A percentile compares a stretch with the other conserved stretches of the same genome.
Evolutionary conservation across 2,329 filamentous ascomycete genomes (phyloP).

Genomic region (Pseudogymnoascus sp.): DNA sequence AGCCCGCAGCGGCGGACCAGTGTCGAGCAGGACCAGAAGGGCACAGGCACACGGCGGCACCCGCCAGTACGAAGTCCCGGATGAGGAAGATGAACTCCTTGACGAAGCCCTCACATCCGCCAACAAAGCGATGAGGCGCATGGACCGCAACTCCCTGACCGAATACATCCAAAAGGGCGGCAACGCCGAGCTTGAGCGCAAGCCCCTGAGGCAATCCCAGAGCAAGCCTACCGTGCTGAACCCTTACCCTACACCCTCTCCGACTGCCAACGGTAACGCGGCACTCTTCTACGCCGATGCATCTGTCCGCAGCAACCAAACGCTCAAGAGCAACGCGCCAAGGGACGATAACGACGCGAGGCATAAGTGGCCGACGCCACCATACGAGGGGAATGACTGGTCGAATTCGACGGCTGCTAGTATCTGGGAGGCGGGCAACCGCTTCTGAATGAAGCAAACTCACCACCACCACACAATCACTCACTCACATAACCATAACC

Average conservation of each 20-base stretch:
- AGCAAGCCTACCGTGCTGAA: conserved; percentile 57
- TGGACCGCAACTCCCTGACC: conserved; percentile 43
- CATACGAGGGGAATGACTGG: conserved; percentile 95
- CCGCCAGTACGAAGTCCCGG: conserved; percentile 85
- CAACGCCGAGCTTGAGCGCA: conserved; percentile 33
- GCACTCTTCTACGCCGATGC: conserved; percentile 67
- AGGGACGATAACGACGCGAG: conserved; percentile 42
- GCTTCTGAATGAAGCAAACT: conserved; percentile 39
- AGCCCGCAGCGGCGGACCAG: conserved; percentile 50
- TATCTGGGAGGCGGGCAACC: conserved; percentile 67
- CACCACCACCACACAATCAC: not conserved
- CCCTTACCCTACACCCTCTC: conserved; percentile 61
- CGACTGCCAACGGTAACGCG: conserved; percentile 77
- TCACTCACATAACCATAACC: not conserved
- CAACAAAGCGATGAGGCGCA: conserved; percentile 64
- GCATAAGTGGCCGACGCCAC: conserved; percentile 88
- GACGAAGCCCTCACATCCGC: conserved; percentile 82
- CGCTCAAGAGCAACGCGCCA: conserved; percentile 46
- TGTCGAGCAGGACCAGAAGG: conserved; percentile 74
- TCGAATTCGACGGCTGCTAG: conserved; percentile 74
- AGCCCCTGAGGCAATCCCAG: conserved; percentile 54
- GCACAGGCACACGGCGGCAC: conserved; percentile 70
- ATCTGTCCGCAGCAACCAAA: conserved; percentile 46
- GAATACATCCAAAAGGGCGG: conserved; percentile 24
- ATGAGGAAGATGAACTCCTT: conserved; percentile 92